These are phyloP conservation scores for Talaromyces sp. DNA, from an alignment of 2,329 filamentous ascomycete genomes.

Conservation along the genomic window DNA sequence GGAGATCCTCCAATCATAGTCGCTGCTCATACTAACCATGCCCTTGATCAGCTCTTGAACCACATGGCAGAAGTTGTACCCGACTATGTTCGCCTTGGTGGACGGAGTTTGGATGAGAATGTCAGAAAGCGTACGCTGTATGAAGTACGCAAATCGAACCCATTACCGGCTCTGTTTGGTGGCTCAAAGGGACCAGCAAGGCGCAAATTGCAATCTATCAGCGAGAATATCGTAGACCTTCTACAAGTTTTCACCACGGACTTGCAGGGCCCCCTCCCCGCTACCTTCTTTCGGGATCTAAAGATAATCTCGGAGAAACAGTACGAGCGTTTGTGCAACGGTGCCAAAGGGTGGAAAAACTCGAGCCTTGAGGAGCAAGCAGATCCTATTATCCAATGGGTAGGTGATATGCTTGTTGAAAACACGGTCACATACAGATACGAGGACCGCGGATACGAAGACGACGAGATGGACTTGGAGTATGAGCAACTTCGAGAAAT, in stretches of 20 bases:
- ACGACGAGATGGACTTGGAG: slow-evolving; percentile 56
- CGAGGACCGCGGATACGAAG: slow-evolving; percentile 49
- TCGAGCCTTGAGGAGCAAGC: slow-evolving; percentile 20
- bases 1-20: slow-evolving; percentile 66
- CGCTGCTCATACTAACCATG: slow-evolving; percentile 85
- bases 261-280: slow-evolving; percentile 44
- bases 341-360: slow-evolving; percentile 40
- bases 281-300: slow-evolving; percentile 48
- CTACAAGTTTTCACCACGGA: slow-evolving; percentile 37
- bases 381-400: slow-evolving; percentile 49
- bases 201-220: slow-evolving; percentile 38
- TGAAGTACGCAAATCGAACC: slow-evolving; percentile 46
- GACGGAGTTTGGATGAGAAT: slow-evolving; percentile 59
- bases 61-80: slow-evolving; percentile 58
- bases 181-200: slow-evolving; percentile 35
- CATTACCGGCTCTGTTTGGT: slow-evolving; percentile 31
- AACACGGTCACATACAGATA: slow-evolving; percentile 40
- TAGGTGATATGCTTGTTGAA: slow-evolving; percentile 46
- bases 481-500: slow-evolving; percentile 56
- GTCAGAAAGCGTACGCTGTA: slow-evolving; percentile 64
- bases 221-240: slow-evolving; percentile 35
- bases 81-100: slow-evolving; percentile 62
- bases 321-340: slow-evolving; percentile 52
- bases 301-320: slow-evolving; percentile 60
- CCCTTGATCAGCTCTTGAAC: slow-evolving; percentile 71